phyloP scores from a whole-genome alignment of 2,329 filamentous ascomycete species.

The Cucurbitaria berberidis region DNA sequence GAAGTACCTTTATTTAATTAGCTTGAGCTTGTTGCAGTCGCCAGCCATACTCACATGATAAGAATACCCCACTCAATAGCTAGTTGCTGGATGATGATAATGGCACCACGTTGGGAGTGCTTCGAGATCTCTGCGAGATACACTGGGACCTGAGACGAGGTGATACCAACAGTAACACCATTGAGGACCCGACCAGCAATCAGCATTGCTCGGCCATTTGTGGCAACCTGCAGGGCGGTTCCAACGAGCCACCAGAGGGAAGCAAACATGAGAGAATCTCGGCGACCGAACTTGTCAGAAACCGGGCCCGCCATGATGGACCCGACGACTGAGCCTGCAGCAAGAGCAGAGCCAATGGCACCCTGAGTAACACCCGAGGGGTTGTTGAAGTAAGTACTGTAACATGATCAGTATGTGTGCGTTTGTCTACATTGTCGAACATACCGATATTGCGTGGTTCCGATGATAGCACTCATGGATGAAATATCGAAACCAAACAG shows the following conservation, averaged over 20 bases:
- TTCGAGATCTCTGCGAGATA: conserved; percentile 55
- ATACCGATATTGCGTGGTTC: conserved; percentile 54
- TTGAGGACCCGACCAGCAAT: conserved; percentile 56
- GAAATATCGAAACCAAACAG: conserved; percentile 64
- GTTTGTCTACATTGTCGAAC: too few relatives aligned
- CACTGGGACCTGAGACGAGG: conserved; percentile 53
- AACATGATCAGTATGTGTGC: neutral
- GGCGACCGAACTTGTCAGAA: conserved; percentile 57
- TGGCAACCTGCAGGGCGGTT: conserved; percentile 52
- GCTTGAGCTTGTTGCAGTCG: neutral
- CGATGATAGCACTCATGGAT: conserved; percentile 61
- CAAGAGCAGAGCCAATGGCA: conserved; percentile 56
- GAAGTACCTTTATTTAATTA: conserved; percentile 47
- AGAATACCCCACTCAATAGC: conserved; percentile 52
- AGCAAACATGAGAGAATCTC: conserved; percentile 55
- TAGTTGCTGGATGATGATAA: conserved; percentile 54
- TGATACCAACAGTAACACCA: conserved; percentile 53
- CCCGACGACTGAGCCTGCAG: conserved; percentile 45
- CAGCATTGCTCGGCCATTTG: conserved; percentile 49
- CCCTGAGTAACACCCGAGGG: conserved; percentile 57
- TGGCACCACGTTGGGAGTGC: conserved; percentile 51
- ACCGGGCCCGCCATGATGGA: conserved; percentile 58
- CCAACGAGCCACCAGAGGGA: conserved; percentile 55
- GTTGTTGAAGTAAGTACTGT: conserved; percentile 56
- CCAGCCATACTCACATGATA: conserved; percentile 33